Evolutionary conservation across 2,329 filamentous ascomycete genomes (phyloP).

Genomic region (Xylariaceae sp.): DNA sequence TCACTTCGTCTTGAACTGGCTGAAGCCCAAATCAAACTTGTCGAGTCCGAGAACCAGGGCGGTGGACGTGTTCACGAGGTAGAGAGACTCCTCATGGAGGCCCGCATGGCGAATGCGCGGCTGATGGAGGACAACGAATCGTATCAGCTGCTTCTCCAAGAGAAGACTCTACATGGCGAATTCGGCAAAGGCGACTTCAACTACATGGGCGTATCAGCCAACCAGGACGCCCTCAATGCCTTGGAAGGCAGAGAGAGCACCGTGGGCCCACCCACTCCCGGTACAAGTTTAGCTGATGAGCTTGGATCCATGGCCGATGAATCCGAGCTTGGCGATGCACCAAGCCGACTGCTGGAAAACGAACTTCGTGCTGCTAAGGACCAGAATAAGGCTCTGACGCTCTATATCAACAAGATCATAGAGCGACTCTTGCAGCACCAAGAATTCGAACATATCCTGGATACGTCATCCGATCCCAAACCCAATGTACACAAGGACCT

Average conservation of each 20-base stretch:
- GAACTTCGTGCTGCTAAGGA: constrained; percentile 81
- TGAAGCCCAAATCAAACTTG: constrained; percentile 90
- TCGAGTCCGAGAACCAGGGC: constrained; percentile 89
- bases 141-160: constrained; percentile 89
- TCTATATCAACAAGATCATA: constrained; percentile 99
- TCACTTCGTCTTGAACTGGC: constrained; percentile 86
- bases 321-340: constrained; percentile 56
- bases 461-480: constrained; percentile 67
- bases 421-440: constrained; percentile 90
- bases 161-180: constrained; percentile 93
- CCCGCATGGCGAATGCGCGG: constrained; percentile 90
- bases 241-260: constrained; percentile 51
- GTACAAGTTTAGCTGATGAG: constrained; percentile 77
- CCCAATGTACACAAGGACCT: constrained; percentile 77
- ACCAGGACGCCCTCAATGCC: constrained; percentile 61
- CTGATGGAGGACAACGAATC: constrained; percentile 99
- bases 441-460: constrained; percentile 90
- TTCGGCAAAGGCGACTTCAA: constrained; percentile 80
- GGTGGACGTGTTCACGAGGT: constrained; percentile 84
- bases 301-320: constrained; percentile 64
- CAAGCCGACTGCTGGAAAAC: constrained; percentile 66
- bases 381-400: constrained; percentile 92
- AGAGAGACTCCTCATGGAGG: constrained; percentile 85
- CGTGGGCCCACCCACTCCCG: constrained; percentile 25
- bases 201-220: constrained; percentile 56